A percentile compares a stretch with the other conserved stretches of the same genome.
phyloP scores from a whole-genome alignment of 352 stramenopile species.

The Pythium aphanidermatum region DNA sequence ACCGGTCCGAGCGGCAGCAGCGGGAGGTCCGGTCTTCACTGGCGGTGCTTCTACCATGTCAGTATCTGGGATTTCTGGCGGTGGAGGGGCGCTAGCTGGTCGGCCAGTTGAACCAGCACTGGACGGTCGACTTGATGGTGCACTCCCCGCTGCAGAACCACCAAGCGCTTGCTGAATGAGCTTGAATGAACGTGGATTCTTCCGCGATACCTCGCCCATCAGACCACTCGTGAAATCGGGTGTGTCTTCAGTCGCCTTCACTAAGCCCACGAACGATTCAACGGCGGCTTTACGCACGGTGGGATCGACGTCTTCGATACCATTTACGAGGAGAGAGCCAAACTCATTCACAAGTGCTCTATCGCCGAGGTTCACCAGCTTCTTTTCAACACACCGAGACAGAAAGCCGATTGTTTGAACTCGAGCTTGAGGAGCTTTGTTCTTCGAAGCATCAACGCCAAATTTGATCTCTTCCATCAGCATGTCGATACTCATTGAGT shows the following conservation, averaged over 20 bases:
- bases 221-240: conserved; percentile 46
- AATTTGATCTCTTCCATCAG: conserved; percentile 85
- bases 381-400: conserved; percentile 61
- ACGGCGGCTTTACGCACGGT: conserved; percentile 73
- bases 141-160: conserved; percentile 13
- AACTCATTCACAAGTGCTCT: conserved; percentile 60
- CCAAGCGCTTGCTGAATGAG: conserved; percentile 50
- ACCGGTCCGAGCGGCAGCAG: not conserved
- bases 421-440: conserved; percentile 73
- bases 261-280: conserved; percentile 51
- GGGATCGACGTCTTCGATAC: conserved; percentile 73
- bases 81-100: not conserved
- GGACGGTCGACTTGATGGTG: conserved; percentile 22
- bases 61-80: conserved; percentile 13
- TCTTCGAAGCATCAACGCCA: conserved; percentile 63
- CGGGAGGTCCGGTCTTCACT: not conserved
- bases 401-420: conserved; percentile 74
- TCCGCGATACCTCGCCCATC: conserved; percentile 58
- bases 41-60: conserved; percentile 15
- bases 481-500: conserved; percentile 80
- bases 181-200: conserved; percentile 70
- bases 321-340: conserved; percentile 47
- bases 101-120: conserved; percentile 20
- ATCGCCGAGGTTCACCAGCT: conserved; percentile 54
- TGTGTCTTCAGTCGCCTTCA: conserved; percentile 46